Percentiles rank a stretch among this genome's conserved stretches.
Conservation (phyloP, 2,329 filamentous ascomycete species). For the Fusarium sp. region DNA sequence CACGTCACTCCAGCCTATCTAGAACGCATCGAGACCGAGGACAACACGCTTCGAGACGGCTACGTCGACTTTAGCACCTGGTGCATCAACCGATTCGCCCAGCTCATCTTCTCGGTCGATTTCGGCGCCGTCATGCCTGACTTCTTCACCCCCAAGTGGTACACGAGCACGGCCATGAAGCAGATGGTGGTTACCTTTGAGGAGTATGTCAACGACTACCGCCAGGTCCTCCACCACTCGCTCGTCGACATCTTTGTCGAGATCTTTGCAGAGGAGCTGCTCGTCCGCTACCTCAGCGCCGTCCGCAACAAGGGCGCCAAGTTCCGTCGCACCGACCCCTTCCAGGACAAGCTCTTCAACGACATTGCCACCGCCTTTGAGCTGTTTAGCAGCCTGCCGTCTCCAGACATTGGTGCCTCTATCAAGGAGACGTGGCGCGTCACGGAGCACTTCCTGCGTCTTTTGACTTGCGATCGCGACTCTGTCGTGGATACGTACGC, state of each 20-base stretch:
- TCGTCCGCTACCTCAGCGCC: conserved; percentile 83
- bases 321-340: conserved; percentile 87
- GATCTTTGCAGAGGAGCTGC: conserved; percentile 90
- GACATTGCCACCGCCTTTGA: conserved; percentile 91
- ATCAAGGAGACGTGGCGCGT: conserved; percentile 95
- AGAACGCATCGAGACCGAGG: conserved; percentile 77
- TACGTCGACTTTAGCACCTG: conserved; percentile 96
- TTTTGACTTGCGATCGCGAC: conserved; percentile 82
- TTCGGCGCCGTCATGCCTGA: conserved; percentile 85
- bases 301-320: conserved; percentile 92
- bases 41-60: conserved; percentile 82
- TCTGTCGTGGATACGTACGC: conserved; percentile 82
- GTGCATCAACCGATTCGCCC: conserved; percentile 88
- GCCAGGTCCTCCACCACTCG: conserved; percentile 83
- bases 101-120: conserved; percentile 90
- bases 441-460: conserved; percentile 82
- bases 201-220: conserved; percentile 92
- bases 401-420: conserved; percentile 72
- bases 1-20: conserved; percentile 85
- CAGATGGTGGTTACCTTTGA: conserved; percentile 95
- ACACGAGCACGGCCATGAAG: conserved; percentile 85
- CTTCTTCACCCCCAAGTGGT: conserved; percentile 94
- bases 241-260: conserved; percentile 92
- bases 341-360: conserved; percentile 92
- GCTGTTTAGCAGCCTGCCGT: conserved; percentile 81